Evolutionary conservation across 2,329 filamentous ascomycete genomes (phyloP).

Genomic region (Dactylellina parvicollis): DNA sequence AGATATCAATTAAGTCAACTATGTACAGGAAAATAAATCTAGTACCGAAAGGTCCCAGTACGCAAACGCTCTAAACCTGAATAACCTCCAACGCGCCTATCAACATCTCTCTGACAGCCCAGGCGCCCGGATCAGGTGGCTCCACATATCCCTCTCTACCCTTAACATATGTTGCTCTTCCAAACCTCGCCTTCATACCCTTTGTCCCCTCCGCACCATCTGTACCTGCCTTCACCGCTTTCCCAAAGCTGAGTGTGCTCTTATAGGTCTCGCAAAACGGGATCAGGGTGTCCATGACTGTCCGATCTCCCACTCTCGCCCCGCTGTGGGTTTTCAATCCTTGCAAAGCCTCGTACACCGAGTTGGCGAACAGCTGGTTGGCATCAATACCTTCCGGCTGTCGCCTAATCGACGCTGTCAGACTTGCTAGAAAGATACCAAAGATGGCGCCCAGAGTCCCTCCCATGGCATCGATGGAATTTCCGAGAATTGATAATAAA

Average conservation of each 20-base stretch:
- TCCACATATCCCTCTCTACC: slow-evolving; percentile 66
- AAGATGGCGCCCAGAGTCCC: slow-evolving; percentile 71
- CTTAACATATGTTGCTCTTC: slow-evolving; percentile 80
- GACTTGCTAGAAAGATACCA: slow-evolving; percentile 88
- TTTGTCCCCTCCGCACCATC: slow-evolving; percentile 84
- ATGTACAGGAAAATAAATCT: slow-evolving; percentile 17
- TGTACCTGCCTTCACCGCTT: slow-evolving; percentile 78
- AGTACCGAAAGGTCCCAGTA: not conserved
- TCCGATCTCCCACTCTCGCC: slow-evolving; percentile 86
- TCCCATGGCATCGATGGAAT: slow-evolving; percentile 68
- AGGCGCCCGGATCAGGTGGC: slow-evolving; percentile 77
- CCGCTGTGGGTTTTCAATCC: slow-evolving; percentile 85
- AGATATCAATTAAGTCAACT: not conserved
- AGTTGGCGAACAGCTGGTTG: slow-evolving; percentile 52
- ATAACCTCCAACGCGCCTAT: slow-evolving; percentile 73
- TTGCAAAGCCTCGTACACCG: slow-evolving; percentile 70
- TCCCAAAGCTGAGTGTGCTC: slow-evolving; percentile 70
- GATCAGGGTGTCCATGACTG: slow-evolving; percentile 85
- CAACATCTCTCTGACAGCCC: slow-evolving; percentile 87
- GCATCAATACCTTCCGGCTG: slow-evolving; percentile 33
- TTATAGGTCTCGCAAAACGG: slow-evolving; percentile 82
- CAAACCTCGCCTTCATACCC: slow-evolving; percentile 89
- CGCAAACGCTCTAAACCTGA: not conserved
- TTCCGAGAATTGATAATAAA: slow-evolving; percentile 62
- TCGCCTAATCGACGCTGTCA: slow-evolving; percentile 69